A percentile compares a stretch with the other conserved stretches of the same genome.
Evolutionary conservation across 2,329 filamentous ascomycete species (phyloP).

Genomic region (Parastagonospora avenae): DNA sequence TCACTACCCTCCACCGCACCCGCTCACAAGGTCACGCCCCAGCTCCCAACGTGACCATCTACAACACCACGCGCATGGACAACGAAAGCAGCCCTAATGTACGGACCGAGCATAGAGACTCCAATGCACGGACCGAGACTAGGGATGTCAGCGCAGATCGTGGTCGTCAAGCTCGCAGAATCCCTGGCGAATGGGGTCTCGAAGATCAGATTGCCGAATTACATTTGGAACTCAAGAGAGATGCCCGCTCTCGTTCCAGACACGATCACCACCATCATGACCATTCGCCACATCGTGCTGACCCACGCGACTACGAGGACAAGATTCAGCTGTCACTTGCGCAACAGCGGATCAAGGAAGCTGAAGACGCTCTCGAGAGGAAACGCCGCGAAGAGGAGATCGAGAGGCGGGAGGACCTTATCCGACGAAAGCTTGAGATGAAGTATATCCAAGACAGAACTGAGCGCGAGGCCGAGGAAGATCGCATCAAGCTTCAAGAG

Average conservation of each 20-base stretch:
- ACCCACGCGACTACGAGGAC: conserved; percentile 24
- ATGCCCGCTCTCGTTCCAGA: conserved; percentile 32
- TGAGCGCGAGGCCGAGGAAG: conserved; percentile 39
- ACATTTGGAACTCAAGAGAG: conserved; percentile 30
- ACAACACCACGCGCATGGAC: conserved; percentile 51
- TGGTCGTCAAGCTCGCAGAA: conserved; percentile 30
- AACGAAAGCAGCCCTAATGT: conserved; percentile 43
- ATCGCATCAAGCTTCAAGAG: conserved; percentile 31
- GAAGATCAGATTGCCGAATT: conserved; percentile 44
- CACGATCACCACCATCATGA: conserved; percentile 29
- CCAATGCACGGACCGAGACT: conserved; percentile 41
- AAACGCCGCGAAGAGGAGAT: conserved; percentile 42
- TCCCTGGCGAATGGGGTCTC: conserved; percentile 42
- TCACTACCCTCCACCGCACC: conserved; percentile 48
- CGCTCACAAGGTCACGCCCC: conserved; percentile 52
- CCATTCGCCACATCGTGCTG: conserved; percentile 26
- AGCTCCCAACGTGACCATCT: conserved; percentile 53
- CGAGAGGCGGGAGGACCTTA: conserved; percentile 46
- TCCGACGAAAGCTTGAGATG: conserved; percentile 41
- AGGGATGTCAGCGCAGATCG: conserved; percentile 31
- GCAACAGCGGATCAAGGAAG: conserved; percentile 43
- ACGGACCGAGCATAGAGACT: conserved; percentile 36
- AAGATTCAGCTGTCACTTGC: conserved; percentile 43
- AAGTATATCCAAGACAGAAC: conserved; percentile 43
- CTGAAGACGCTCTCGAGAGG: conserved; percentile 40